Base-by-base conservation (phyloP, 345 rosid genomes). In the Erodium maritimum region DNA sequence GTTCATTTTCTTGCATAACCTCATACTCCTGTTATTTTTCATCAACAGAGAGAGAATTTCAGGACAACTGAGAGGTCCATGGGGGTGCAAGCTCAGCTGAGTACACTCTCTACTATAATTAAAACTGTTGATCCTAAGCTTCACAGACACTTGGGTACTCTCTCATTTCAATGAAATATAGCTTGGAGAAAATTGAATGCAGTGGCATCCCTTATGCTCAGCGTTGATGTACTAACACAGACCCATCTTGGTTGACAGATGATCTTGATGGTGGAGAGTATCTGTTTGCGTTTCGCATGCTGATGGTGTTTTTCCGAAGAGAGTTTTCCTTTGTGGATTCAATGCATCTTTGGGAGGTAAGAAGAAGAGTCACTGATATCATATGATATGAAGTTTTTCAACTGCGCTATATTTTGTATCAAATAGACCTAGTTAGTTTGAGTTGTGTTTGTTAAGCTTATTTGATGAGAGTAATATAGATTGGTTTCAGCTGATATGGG, bases 261-360 rank as follows among this genome's bases (percentile, higher is more conserved):
- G 89, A 86, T 61, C 84, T 91, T 3, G 94, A 83, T 69, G 96
- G 93, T 50, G 98, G 96, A 9, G 87, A 89, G 75, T 91, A 89
- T 73, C 63, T 91, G 62, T 91, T 91, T 79, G 96, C 99, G 18
- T 77, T 91, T 67, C 84, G 95, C 65, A 91, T 89, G 99, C 71
- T 89, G 65, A 91, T 91, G 96, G 99, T 91, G 46, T 91, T 91
- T 64, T 89, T 89, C 63, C 81, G 99, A 64, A 82, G 99, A 77
- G 99, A 91, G 58, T 89, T 88, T 72, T 84, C 96, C 50, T 91
- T 91, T 71, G 74, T 74, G 21, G 95, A 93, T 67, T 66, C 91
- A 5, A 71, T 93, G 68, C 85, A 88, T 72, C 96, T 89, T 67
- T 93, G 96, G 96, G 96, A 93, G 96, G 98, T 88, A 78, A 82